Evolutionary conservation across 176 grass and related monocot species (phyloP).

Genomic region (Oryza longistaminata): DNA sequence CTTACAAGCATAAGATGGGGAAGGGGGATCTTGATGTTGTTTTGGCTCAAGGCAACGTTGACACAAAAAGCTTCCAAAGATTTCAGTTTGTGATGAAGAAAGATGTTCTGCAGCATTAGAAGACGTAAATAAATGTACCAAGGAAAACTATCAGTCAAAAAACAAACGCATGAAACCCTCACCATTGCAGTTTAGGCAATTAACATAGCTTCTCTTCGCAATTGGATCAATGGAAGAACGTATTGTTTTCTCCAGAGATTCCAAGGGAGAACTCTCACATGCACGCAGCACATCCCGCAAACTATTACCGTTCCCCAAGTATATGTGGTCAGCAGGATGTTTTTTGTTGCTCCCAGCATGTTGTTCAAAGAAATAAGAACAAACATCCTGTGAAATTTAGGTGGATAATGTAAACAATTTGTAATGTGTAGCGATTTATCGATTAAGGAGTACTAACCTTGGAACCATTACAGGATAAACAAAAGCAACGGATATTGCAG

Average conservation of each 20-base stretch:
- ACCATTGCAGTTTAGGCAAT: slow-evolving; percentile 71
- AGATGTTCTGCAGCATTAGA: slow-evolving; percentile 44
- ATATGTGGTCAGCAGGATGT: slow-evolving; percentile 72
- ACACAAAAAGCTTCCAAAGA: slow-evolving; percentile 52
- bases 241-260: slow-evolving; percentile 55
- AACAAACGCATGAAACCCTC: slow-evolving; percentile 30
- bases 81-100: slow-evolving; percentile 37
- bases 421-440: neutral
- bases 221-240: slow-evolving; percentile 50
- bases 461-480: slow-evolving; percentile 54
- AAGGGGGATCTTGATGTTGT: slow-evolving; percentile 44
- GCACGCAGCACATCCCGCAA: slow-evolving; percentile 58
- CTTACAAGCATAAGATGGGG: slow-evolving; percentile 36
- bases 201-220: slow-evolving; percentile 30
- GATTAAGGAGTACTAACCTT: slow-evolving; percentile 51
- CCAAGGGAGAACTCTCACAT: slow-evolving; percentile 47
- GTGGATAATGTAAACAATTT: slow-evolving; percentile 30
- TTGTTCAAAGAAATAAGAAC: slow-evolving; percentile 62
- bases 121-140: slow-evolving; percentile 36
- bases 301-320: slow-evolving; percentile 69
- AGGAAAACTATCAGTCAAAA: slow-evolving; percentile 5
- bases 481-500: slow-evolving; percentile 67
- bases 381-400: slow-evolving; percentile 56
- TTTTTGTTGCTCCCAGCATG: slow-evolving; percentile 83
- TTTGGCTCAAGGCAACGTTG: slow-evolving; percentile 44